Evolutionary conservation across 2,329 filamentous ascomycete species (phyloP), one percentile per base, ranked within the genome.

Genomic region (Bertia moriformis): DNA sequence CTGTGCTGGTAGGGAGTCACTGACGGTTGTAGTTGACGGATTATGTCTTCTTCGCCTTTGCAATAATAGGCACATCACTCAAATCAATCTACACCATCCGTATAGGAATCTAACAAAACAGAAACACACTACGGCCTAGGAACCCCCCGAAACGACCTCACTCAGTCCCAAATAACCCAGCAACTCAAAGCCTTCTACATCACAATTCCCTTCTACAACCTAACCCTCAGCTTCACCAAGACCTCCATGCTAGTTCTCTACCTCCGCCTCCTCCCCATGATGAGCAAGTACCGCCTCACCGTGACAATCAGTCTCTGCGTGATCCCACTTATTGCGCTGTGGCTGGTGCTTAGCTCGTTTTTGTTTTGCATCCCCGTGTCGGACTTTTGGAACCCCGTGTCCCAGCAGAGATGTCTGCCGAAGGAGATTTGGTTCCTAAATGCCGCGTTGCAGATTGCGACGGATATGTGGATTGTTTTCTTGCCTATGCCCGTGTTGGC

Each of bases 221-320:
- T 35, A 13, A 12, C 32, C 10, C 32, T 47, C 1, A 33, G 41
- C 12, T 22, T 44, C 14, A 37, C 46, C 2, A 49, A 49, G 19
- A n/a, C 42, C 18, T 48, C 46, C 2, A 44, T 44, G 13, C 38
- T 48, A 3, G 42, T 46, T 12, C 45, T 49, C 33, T 49, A 46
- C 35, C 14, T 38, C 14, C 24, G 18, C 14, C 36, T 46, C 4
- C 46, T 48, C 35, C 44, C 15, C 4, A 12, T 29, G 13, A 18
- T 12, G 12, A 30, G 12, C 4, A 46, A 46, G 32, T 18, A 20
- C n/a, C 18, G 19, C 2, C 14, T 39, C n/a, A 13, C 10, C 7
- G 17, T 35, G 7, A 7, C 7, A 7, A 38, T 39, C 18, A 41
- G 40, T 18, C 33, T 19, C 18, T 27, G 38, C 24, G 22, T 44